Percentiles rank a stretch among this genome's conserved stretches.
Conservation (phyloP, 495 filamentous ascomycete species). For the Talaromyces liani region DNA sequence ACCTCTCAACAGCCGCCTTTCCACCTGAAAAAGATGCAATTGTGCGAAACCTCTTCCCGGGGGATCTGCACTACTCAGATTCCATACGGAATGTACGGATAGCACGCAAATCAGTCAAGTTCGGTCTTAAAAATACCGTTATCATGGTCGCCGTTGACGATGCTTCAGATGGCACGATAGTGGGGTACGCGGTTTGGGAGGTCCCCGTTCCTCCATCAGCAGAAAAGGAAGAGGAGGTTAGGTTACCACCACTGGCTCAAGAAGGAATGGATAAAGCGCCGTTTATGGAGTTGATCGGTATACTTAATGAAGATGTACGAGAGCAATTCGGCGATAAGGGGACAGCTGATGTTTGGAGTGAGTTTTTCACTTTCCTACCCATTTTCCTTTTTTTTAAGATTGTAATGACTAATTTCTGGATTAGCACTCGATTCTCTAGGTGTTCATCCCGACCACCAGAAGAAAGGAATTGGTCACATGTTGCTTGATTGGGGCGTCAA, state of each 20-base stretch:
- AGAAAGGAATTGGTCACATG: neutral
- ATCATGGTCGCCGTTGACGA: neutral
- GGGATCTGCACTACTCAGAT: neutral
- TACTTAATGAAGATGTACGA: neutral
- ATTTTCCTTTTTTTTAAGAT: neutral
- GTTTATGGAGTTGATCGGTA: neutral
- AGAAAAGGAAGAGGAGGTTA: neutral
- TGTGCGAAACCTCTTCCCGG: neutral
- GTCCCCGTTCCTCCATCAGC: neutral
- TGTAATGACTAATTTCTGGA: neutral
- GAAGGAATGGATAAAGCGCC: neutral
- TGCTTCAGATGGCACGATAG: neutral
- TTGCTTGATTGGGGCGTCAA: conserved; percentile 1
- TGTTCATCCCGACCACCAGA: neutral
- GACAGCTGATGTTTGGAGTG: neutral
- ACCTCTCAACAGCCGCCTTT: conserved; percentile 1
- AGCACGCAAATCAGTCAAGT: neutral
- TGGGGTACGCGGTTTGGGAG: neutral
- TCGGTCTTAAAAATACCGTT: neutral
- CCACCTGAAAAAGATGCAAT: neutral
- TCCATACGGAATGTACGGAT: neutral
- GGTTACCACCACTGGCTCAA: neutral
- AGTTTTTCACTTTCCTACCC: neutral
- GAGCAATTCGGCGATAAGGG: neutral
- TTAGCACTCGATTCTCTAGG: neutral